Evolutionary conservation across 164 flowering plant genomes (phyloP), one percentile per base, ranked within the genome.

Genomic region (Sextonia rubra): DNA sequence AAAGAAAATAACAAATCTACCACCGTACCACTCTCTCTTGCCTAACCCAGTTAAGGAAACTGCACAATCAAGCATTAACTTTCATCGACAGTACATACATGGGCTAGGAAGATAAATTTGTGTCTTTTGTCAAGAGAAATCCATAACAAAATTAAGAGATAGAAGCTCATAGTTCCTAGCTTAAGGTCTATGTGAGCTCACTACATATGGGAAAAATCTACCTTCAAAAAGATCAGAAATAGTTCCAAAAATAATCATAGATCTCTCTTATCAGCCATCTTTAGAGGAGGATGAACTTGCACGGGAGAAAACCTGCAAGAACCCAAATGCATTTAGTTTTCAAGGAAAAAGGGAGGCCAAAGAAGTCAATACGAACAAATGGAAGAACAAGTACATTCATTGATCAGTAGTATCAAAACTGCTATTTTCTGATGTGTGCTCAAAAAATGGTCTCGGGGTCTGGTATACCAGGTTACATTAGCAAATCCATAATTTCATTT

Each of bases 301-400:
- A 75, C 22, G 52, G 73, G 65, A 49, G 75, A 24, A 76, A 66
- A 29, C 70, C 75, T 77, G 74, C 64, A 70, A 44, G 23, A 55
- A 67, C 12, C 15, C n/a, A 62, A 64, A 61, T 22, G 23, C 7
- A 25, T 68, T 60, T 62, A 15, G 25, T 12, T n/a, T 3, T 47
- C 47, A 55, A 49, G 25, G 25, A 48, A 49, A 25, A 69, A 47
- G 29, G 7, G 20, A 68, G 18, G 24, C 25, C 44, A 68, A 64
- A 66, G 18, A 47, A 23, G 14, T 47, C 27, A 66, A 20, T 22
- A 15, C 24, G 26, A 47, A 5, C 22, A 15, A 20, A 15, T 20
- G 63, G 23, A 52, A 15, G 24, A 14, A 9, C 8, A 24, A 22
- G 5, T 22, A 24, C 3, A 64, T 29, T 9, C 11, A 18, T 27